Evolutionary conservation across 306 rosid genomes (phyloP).

Genomic region (Prunus kanzakura): DNA sequence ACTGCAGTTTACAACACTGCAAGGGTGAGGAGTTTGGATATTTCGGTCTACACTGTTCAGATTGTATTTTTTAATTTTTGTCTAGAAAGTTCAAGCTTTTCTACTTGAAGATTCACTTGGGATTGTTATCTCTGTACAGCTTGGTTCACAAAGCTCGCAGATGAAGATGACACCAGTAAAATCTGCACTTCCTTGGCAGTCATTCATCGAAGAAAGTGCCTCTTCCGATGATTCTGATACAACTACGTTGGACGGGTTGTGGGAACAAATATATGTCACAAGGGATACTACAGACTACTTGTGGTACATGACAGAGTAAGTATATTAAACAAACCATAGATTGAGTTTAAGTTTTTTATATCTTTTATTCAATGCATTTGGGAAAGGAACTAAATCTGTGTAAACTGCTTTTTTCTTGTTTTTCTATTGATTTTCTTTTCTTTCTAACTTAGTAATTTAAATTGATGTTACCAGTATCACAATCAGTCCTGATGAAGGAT

Average conservation of each 20-base stretch:
- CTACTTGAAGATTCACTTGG: not conserved
- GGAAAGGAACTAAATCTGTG: not conserved
- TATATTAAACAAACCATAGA: slow-evolving; percentile 16
- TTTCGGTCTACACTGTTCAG: not conserved
- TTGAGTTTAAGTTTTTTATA: not conserved
- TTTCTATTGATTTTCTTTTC: not conserved
- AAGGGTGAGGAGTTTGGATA: slow-evolving; percentile 45
- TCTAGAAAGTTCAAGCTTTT: not conserved
- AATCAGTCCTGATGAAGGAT: slow-evolving; percentile 66
- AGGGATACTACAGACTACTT: slow-evolving; percentile 80
- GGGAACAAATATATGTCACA: slow-evolving; percentile 77
- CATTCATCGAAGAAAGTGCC: slow-evolving; percentile 74
- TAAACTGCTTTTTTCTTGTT: not conserved
- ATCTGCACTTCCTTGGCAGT: slow-evolving; percentile 57
- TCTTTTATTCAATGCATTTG: not conserved
- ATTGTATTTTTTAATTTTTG: not conserved
- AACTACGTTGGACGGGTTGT: slow-evolving; percentile 48
- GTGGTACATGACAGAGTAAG: slow-evolving; percentile 99
- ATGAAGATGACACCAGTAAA: slow-evolving; percentile 54
- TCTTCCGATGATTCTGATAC: slow-evolving; percentile 46
- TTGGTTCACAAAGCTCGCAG: slow-evolving; percentile 47
- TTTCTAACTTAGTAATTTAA: not conserved
- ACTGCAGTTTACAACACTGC: slow-evolving; percentile 81
- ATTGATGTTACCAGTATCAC: slow-evolving; percentile 51
- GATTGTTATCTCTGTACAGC: slow-evolving; percentile 34